These are phyloP conservation scores for Hymenoscyphus salicellus DNA, from an alignment of 2,329 filamentous ascomycete genomes.

Conservation along the genomic window DNA sequence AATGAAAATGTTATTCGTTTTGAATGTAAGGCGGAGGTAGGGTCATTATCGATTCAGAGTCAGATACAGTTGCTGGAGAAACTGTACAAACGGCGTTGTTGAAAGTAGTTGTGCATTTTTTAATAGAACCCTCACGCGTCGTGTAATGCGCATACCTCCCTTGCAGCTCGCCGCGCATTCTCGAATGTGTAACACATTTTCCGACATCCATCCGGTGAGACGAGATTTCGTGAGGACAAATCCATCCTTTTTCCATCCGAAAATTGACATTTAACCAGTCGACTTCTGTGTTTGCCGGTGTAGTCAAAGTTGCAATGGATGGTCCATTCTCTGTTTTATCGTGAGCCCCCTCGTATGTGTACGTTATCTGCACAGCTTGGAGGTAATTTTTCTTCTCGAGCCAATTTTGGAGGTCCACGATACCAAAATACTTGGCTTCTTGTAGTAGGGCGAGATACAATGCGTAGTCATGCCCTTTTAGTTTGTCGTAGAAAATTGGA, in stretches of 20 bases:
- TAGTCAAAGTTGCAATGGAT: not conserved
- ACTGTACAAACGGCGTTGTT: not conserved
- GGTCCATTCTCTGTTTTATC: not conserved
- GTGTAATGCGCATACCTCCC: not conserved
- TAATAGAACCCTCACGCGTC: not conserved
- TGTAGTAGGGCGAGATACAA: conserved; percentile 36
- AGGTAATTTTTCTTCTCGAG: conserved; percentile 5
- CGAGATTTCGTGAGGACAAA: not conserved
- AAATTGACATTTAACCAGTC: conserved; percentile 1
- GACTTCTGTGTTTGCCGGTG: not conserved
- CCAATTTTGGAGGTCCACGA: conserved; percentile 9
- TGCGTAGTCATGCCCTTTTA: conserved; percentile 35
- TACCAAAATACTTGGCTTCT: conserved; percentile 37
- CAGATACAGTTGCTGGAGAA: not conserved
- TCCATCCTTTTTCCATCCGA: not conserved
- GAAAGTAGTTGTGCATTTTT: not conserved
- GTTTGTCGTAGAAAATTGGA: conserved; percentile 38
- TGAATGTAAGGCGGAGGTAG: not conserved
- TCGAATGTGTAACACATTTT: not conserved
- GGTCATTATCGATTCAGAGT: not conserved
- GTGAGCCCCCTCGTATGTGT: not conserved
- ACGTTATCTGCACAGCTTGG: conserved; percentile 6
- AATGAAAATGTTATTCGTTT: not conserved
- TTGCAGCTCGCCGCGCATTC: not conserved
- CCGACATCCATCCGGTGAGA: not conserved